Conservation (phyloP, 768 basidiomycete genomes). For the Amanita phalloides region DNA sequence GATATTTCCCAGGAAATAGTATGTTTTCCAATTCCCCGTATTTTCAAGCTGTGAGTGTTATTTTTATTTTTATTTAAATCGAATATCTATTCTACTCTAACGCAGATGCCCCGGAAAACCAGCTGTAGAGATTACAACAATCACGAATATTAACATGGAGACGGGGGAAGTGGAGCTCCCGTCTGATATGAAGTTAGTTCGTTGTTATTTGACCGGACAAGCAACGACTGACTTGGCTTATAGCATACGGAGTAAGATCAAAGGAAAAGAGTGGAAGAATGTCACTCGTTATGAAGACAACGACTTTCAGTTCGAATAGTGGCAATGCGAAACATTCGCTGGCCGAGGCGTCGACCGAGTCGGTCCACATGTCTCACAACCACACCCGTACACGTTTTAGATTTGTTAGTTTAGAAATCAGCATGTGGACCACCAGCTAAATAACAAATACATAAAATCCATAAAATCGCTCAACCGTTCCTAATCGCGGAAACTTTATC, state of each 20-base stretch:
- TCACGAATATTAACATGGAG: constrained; percentile 33
- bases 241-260: background rate
- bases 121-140: constrained; percentile 60
- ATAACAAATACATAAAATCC: too few relatives aligned
- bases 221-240: background rate
- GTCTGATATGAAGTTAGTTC: constrained; percentile 25
- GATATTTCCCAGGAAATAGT: constrained; percentile 23
- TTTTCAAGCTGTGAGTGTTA: constrained; percentile 55
- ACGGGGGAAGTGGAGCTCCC: constrained; percentile 45
- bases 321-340: background rate
- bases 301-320: background rate
- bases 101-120: constrained; percentile 55
- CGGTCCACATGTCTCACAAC: too few relatives aligned
- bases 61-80: too few relatives aligned
- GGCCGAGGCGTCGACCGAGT: too few relatives aligned
- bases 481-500: background rate
- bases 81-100: background rate
- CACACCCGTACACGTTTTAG: too few relatives aligned
- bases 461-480: background rate
- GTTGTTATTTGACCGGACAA: background rate
- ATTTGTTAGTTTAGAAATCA: too few relatives aligned
- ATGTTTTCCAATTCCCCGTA: constrained; percentile 67
- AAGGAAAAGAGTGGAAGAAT: constrained; percentile 1
- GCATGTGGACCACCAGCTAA: too few relatives aligned
- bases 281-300: constrained; percentile 1